Evolutionary conservation across 768 basidiomycete genomes (phyloP).

Genomic region (Tylopilus felleus): DNA sequence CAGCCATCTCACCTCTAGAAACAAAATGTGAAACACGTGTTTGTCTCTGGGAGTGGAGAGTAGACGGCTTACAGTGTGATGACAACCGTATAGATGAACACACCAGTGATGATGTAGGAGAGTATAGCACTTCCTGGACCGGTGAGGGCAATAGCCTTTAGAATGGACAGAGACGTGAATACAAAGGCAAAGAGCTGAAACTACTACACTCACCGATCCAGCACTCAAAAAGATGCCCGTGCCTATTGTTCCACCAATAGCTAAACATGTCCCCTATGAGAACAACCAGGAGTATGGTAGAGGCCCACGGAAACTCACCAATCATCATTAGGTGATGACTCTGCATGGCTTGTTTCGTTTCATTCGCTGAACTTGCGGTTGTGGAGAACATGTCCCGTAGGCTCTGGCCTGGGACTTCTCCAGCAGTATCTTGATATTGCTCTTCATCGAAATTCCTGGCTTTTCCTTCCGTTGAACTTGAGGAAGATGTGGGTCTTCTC

Average conservation of each 20-base stretch:
- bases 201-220: constrained; percentile 40
- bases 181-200: background rate
- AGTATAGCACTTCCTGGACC: constrained; percentile 62
- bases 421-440: background rate
- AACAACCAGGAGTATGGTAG: background rate
- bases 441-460: constrained; percentile 3
- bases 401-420: background rate
- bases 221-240: constrained; percentile 61
- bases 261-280: constrained; percentile 23
- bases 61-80: constrained; percentile 46
- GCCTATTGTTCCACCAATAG: constrained; percentile 57
- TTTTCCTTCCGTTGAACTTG: background rate
- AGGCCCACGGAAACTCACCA: constrained; percentile 22
- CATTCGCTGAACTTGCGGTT: constrained; percentile 12
- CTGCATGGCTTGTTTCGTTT: constrained; percentile 39
- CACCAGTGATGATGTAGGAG: constrained; percentile 55
- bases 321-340: constrained; percentile 44
- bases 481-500: background rate
- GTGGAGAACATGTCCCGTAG: constrained; percentile 7
- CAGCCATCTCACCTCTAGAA: constrained; percentile 60
- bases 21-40: background rate
- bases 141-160: constrained; percentile 50
- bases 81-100: constrained; percentile 60
- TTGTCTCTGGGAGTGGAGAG: background rate
- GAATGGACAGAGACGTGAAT: background rate